Conservation (phyloP, 768 basidiomycete genomes). For the Lepiota venenata region DNA sequence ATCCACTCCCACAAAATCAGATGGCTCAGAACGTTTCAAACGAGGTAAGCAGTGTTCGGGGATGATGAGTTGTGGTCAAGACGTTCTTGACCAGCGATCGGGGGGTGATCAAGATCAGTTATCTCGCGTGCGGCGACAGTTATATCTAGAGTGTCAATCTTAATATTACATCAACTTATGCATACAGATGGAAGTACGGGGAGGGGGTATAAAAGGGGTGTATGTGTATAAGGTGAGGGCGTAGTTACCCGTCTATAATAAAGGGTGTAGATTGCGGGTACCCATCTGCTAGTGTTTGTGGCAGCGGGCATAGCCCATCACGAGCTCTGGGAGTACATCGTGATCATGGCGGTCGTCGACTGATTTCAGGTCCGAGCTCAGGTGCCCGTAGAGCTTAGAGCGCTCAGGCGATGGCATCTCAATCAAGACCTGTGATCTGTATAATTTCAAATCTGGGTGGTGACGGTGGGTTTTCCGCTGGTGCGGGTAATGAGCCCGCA, state of each 20-base stretch:
- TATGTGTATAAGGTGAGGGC: not conserved
- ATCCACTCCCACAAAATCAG: too few species aligned
- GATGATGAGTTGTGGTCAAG: not conserved
- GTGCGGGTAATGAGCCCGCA: conserved; percentile 7
- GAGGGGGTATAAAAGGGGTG: not conserved
- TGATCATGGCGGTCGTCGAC: conserved; percentile 22
- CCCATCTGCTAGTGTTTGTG: conserved; percentile 2
- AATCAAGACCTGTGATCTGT: conserved; percentile 54
- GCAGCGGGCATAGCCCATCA: conserved; percentile 31
- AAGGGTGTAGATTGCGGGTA: not conserved
- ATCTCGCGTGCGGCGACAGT: not conserved
- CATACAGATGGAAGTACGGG: not conserved
- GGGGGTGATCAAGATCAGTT: not conserved
- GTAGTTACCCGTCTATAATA: not conserved
- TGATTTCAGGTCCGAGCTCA: conserved; percentile 10
- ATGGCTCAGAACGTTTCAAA: conserved; percentile 54
- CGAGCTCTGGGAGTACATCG: conserved; percentile 42
- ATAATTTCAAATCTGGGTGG: conserved; percentile 30
- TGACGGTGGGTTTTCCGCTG: not conserved
- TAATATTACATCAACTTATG: conserved; percentile 6
- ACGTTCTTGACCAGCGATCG: not conserved
- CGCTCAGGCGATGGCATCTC: conserved; percentile 46
- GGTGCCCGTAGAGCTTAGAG: conserved; percentile 19
- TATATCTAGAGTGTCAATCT: not conserved
- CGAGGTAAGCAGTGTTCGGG: too few species aligned